These are phyloP conservation scores for Globisporangium middletonii DNA, from an alignment of 352 stramenopile species.

Conservation along the genomic window DNA sequence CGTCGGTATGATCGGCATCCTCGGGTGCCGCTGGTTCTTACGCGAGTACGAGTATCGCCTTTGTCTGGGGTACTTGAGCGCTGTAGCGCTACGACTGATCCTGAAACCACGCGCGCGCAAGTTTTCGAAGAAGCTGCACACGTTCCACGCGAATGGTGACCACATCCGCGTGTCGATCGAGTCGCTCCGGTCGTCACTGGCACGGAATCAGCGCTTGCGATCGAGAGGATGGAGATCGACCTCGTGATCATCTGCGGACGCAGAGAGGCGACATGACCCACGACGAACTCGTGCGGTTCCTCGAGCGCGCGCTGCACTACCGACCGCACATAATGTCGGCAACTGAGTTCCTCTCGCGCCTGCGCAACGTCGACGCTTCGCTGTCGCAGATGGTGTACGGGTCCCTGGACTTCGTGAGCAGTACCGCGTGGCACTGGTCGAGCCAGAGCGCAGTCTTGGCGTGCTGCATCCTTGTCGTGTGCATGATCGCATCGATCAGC, in stretches of 20 bases:
- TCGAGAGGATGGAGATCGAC: constrained; percentile 89
- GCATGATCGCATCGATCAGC: constrained; percentile 77
- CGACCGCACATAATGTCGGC: constrained; percentile 70
- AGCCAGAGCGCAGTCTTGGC: constrained; percentile 69
- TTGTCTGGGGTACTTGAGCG: constrained; percentile 55
- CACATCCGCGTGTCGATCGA: constrained; percentile 85
- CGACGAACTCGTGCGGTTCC: constrained; percentile 83
- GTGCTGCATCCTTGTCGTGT: constrained; percentile 78
- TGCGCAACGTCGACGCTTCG: constrained; percentile 80
- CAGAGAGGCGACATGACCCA: constrained; percentile 82
- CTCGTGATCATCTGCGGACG: constrained; percentile 85
- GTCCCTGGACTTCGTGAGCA: constrained; percentile 66
- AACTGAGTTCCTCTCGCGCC: constrained; percentile 77
- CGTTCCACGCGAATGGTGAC: constrained; percentile 79
- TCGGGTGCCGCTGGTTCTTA: constrained; percentile 49
- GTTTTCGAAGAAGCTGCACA: constrained; percentile 88
- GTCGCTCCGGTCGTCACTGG: constrained; percentile 67
- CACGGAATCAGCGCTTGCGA: constrained; percentile 66
- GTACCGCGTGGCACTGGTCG: constrained; percentile 79
- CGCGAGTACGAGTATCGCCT: constrained; percentile 62
- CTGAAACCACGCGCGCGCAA: constrained; percentile 75
- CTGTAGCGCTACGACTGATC: constrained; percentile 70
- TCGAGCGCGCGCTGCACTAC: constrained; percentile 77
- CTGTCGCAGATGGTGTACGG: constrained; percentile 72
- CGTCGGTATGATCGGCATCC: constrained; percentile 46